Evolutionary conservation across 352 stramenopile species (phyloP).

Genomic region (Blastocystis sp.): DNA sequence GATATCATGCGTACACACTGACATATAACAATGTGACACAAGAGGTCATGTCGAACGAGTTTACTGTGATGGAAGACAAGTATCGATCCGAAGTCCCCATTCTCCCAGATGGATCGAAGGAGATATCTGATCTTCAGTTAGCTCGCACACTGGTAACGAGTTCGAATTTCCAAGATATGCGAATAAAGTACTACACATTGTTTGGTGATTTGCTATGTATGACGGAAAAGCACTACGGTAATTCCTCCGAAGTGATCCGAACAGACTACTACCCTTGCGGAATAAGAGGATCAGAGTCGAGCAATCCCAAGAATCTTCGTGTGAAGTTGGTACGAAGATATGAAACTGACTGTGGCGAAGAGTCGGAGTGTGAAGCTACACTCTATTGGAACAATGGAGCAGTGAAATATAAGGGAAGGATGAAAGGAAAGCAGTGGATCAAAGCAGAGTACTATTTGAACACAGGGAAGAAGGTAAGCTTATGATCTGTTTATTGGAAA

Average conservation of each 20-base stretch:
- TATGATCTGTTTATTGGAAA: constrained; percentile 18
- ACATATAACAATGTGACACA: not conserved
- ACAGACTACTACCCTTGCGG: not conserved
- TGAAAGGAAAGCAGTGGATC: not conserved
- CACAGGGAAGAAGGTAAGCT: not conserved
- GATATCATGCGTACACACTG: not conserved
- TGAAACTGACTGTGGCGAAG: not conserved
- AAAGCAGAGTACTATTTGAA: constrained; percentile 1
- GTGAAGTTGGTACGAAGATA: not conserved
- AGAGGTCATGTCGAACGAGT: not conserved
- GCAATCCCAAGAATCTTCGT: not conserved
- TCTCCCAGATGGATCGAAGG: not conserved
- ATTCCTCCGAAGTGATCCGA: not conserved
- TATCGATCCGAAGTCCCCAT: not conserved
- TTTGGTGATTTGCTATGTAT: not conserved
- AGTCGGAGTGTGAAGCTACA: not conserved
- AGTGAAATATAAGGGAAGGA: not conserved
- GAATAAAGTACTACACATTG: not conserved
- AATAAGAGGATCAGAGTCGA: not conserved
- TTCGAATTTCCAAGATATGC: not conserved
- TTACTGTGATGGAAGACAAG: not conserved
- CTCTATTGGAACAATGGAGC: constrained; percentile 49
- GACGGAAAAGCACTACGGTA: not conserved
- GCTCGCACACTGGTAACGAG: not conserved
- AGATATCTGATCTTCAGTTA: not conserved